Base-by-base conservation (phyloP, 2,329 filamentous ascomycete species). In the Fusarium nelsonii region DNA sequence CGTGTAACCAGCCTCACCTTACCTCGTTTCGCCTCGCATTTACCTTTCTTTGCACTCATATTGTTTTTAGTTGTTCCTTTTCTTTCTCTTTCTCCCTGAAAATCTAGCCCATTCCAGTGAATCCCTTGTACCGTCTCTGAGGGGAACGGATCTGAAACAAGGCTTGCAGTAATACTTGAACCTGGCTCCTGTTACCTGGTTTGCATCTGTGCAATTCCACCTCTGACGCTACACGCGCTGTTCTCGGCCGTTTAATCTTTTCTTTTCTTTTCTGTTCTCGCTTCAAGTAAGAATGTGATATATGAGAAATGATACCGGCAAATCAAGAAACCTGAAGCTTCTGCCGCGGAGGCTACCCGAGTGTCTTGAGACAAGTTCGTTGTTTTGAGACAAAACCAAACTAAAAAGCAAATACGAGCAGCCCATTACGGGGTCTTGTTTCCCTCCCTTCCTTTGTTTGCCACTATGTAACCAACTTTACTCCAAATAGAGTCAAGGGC, bases 61-160 rank as follows among this genome's bases (percentile, higher is more conserved):
- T 40, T 36, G 49, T 53, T 36, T 49, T 18, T 40, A 28, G 16
- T 40, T 53, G 49, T 44, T 44, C 18, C 16, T 18, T 5, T 30
- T 16, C 14, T 26, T 23, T 28, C 15, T 16, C 20, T 40, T 14
- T 37, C 63, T 59, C 67, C 67, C 67, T 70, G 20, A 14, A 53
- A 20, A 30, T 68, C 63, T 46, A 10, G 36, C 33, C 49, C 68
- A 71, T 70, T 70, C 68, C 67, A 68, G 16, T 6, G 7, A 30
- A 23, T n/a, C 32, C 32, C 28, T 43, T 34, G 26, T 45, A 26
- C 44, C 26, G 33, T 34, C 63, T 45, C 28, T 15, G 23, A 43
- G 8, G 44, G 67, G 63, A 70, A 69, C 56, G 53, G 23, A 48
- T 64, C 46, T 67, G 66, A 70, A 70, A 70, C 66, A 67, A 40